phyloP scores from a whole-genome alignment of 495 filamentous ascomycete species.

The Podospora anserina region DNA sequence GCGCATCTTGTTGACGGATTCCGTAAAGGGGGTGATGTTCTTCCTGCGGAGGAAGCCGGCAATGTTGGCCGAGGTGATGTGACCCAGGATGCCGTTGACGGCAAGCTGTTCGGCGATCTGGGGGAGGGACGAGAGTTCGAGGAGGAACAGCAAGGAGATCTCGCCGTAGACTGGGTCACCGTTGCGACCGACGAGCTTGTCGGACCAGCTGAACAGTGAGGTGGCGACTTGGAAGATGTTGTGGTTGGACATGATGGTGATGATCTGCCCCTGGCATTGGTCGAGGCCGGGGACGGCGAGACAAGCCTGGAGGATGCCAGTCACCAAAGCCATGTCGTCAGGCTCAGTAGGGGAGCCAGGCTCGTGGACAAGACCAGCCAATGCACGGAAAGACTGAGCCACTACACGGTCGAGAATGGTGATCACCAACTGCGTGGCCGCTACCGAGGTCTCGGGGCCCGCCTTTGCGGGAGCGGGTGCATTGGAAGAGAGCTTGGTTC shows the following conservation, averaged over 20 bases:
- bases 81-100: conserved; percentile 73
- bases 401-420: conserved; percentile 74
- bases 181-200: conserved; percentile 61
- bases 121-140: conserved; percentile 81
- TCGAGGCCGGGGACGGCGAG: conserved; percentile 68
- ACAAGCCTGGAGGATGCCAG: conserved; percentile 79
- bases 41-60: conserved; percentile 64
- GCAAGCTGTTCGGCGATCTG: conserved; percentile 83
- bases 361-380: conserved; percentile 72
- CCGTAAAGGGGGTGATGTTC: conserved; percentile 65
- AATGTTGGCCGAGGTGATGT: conserved; percentile 73
- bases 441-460: conserved; percentile 30
- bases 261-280: conserved; percentile 60
- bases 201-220: conserved; percentile 91
- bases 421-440: conserved; percentile 55
- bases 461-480: conserved; percentile 21
- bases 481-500: conserved; percentile 35
- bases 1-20: conserved; percentile 51
- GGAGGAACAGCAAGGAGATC: conserved; percentile 77
- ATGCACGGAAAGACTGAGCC: conserved; percentile 72
- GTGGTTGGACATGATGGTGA: conserved; percentile 59
- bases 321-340: conserved; percentile 80
- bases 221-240: conserved; percentile 77
- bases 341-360: conserved; percentile 46
- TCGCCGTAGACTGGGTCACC: conserved; percentile 95